Base-by-base conservation (phyloP, 1,139 yeast genomes). In the Hanseniaspora uvarum region DNA sequence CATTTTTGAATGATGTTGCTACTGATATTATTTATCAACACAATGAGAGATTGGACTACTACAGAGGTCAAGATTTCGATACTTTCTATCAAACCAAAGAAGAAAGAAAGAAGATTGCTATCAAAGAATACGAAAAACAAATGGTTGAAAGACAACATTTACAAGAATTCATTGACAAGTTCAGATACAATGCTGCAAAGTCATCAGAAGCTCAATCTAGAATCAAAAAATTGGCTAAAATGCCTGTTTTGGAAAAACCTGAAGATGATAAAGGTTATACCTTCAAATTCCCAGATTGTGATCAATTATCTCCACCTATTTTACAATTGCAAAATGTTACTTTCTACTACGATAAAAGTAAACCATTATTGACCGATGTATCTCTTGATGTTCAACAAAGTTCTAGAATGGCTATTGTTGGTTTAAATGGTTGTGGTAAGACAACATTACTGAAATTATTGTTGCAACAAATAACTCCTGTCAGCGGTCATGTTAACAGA, bases 381-480 rank as follows among this genome's bases (percentile, higher is more conserved):
- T 95, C 88, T 62, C 70, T 92, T 60, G 95, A 88, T 61, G 87
- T 92, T 51, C 95, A 87, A 68, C 76, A 92, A 85, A 87, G 88
- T 63, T 88, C 96, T 3, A 79, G 98, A 69, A 85, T 92, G 61
- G 98, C 97, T 1, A 76, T 92, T 60, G 95, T 92, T 56, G 99
- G 99, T 77, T 97, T 96, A 60, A 92, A 92, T 68, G 99, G 99
- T 73, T 87, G 96, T 65, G 98, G 98, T 84, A 92, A 92, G 70
- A 89, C 98, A 12, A 92, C 98, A 1, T 73, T 92, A 59, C 76
- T 92, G 64, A 92, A 89, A 68, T 73, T 92, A 54, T 73, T 92
- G 61, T 82, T 89, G 78, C 96, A 86, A 58, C 79, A 76, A 60
- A 71, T 85, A 55, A 70, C 73, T 23, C 97, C 98, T 2, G 63